phyloP scores from a whole-genome alignment of 225 moss, liverwort and hornwort genomes.

The Thuidium tamariscinum region DNA sequence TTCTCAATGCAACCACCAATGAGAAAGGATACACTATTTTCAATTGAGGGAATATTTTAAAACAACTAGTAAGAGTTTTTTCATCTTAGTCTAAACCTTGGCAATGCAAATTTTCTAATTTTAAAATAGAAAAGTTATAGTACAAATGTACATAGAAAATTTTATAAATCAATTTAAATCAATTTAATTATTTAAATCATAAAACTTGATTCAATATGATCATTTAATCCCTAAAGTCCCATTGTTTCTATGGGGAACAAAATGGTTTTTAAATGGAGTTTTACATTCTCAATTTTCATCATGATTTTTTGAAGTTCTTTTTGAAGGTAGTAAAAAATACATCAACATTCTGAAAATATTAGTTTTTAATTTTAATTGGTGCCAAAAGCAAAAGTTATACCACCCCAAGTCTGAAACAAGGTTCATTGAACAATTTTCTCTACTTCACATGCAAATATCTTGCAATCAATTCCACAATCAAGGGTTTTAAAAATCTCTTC shows the following conservation, averaged over 20 bases:
- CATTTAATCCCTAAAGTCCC: not conserved
- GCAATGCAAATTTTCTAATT: not conserved
- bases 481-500: not conserved
- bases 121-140: not conserved
- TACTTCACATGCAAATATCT: no score
- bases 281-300: not conserved
- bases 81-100: not conserved
- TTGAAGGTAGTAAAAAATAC: not conserved
- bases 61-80: no score
- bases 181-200: not conserved
- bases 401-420: no score
- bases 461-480: no score
- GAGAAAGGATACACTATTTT: no score
- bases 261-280: not conserved
- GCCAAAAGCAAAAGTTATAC: no score
- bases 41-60: no score
- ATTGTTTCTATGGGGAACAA: not conserved
- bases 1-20: no score
- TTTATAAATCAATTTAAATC: not conserved
- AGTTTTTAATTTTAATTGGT: no score
- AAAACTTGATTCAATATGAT: not conserved
- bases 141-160: not conserved
- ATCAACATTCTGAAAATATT: no score
- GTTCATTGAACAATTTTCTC: no score
- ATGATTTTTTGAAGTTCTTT: not conserved